phyloP scores from a whole-genome alignment of 768 basidiomycete species.

The Rhodotorula taiwanensis region DNA sequence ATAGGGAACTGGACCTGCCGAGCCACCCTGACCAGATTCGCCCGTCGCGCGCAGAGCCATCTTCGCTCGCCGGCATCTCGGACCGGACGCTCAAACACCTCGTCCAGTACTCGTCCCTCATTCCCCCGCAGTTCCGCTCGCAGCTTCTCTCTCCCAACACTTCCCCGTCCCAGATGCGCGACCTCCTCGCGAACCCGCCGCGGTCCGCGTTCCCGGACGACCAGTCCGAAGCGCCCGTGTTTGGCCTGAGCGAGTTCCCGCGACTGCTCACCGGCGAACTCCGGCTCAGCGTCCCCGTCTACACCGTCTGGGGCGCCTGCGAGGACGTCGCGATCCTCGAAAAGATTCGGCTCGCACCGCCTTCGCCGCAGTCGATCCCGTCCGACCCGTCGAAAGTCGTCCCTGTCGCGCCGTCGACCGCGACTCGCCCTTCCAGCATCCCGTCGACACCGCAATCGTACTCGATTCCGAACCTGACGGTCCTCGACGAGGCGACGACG shows the following conservation, averaged over 20 bases:
- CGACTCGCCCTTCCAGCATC: not conserved
- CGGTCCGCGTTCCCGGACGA: conserved; percentile 51
- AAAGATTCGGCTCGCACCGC: conserved; percentile 60
- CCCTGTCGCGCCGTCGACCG: not conserved
- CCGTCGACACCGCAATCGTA: conserved; percentile 46
- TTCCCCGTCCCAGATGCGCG: conserved; percentile 52
- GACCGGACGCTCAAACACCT: conserved; percentile 92
- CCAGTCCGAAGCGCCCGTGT: conserved; percentile 51
- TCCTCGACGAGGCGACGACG: conserved; percentile 93
- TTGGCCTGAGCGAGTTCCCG: conserved; percentile 85
- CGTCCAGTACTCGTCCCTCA: conserved; percentile 90
- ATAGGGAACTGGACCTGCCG: no score
- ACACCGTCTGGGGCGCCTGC: conserved; percentile 93
- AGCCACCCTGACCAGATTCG: not conserved
- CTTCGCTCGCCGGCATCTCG: conserved; percentile 78
- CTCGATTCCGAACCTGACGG: conserved; percentile 77
- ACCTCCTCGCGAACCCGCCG: conserved; percentile 25
- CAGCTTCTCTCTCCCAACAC: conserved; percentile 30
- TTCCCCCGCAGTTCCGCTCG: conserved; percentile 64
- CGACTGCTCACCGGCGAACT: conserved; percentile 81
- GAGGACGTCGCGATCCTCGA: conserved; percentile 91
- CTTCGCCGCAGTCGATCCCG: conserved; percentile 11
- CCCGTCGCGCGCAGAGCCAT: conserved; percentile 53
- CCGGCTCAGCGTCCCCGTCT: conserved; percentile 86
- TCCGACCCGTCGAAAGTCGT: conserved; percentile 15